Base-by-base conservation (phyloP, 2,329 filamentous ascomycete genomes). In the Colletotrichum navitas region DNA sequence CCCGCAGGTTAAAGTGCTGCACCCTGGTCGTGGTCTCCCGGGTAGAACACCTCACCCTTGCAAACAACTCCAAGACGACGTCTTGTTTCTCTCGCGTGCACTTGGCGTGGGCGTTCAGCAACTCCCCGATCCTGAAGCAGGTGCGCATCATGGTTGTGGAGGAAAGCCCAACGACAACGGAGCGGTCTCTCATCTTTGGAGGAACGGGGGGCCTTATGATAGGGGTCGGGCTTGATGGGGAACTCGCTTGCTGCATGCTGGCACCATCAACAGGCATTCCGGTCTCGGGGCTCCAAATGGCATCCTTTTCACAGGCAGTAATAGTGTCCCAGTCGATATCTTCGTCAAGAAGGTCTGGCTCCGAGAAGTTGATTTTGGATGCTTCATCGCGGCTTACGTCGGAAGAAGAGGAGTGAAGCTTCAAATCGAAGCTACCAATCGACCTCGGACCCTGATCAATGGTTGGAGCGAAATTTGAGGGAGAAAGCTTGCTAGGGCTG, bases 101-200 rank as follows among this genome's bases (percentile, higher is more conserved):
- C 3, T 76, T 66, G 1, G 66, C 55, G 63, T 87, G 84, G 54
- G 86, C 83, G 21, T 82, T 82, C 58, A 89, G 81, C 68, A 91
- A 86, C 76, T 92, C 89, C 4, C 87, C 88, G 32, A 92, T 83
- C 34, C 90, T 85, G 74, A 93, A 93, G 76, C 90, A 92, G 0
- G 87, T 89, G 14, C 88, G 85, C 16, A 91, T 80, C 8, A 86
- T 70, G 0, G 76, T 80, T 12, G 80, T 77, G 1, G 85, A 81
- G 0, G 85, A 85, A 2, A 89, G 75, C 11, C 89, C 88, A 18
- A 85, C 80, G 6, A 91, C 81, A 3, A 84, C 84, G 29, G 88
- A 89, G 43, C 87, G 83, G 75, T 89, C 86, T 2, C 80, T 80
- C 24, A 88, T 79, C 24, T 81, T 79, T 5, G 72, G 54, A 10